Percentiles rank a stretch among this genome's conserved stretches.
Evolutionary conservation across 495 filamentous ascomycete genomes (phyloP).

Genomic region (Annulohypoxylon bovei): DNA sequence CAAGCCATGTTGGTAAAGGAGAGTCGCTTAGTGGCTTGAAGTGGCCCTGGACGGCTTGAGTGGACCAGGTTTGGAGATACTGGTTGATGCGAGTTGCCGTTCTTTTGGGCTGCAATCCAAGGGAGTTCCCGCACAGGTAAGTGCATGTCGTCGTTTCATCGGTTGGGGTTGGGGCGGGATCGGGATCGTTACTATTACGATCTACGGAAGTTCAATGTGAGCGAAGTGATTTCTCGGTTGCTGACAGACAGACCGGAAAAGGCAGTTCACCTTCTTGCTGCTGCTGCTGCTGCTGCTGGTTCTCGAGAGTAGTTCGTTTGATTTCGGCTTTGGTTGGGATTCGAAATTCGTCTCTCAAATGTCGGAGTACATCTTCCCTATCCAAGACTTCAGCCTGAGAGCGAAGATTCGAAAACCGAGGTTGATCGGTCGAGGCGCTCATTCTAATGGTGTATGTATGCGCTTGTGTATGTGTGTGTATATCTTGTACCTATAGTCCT

Average conservation of each 20-base stretch:
- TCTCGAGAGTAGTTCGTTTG: slow-evolving; percentile 68
- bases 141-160: slow-evolving; percentile 60
- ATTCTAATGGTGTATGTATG: slow-evolving; percentile 26
- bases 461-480: background rate
- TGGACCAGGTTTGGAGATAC: slow-evolving; percentile 88
- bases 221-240: slow-evolving; percentile 23
- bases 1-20: slow-evolving; percentile 79
- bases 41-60: slow-evolving; percentile 93
- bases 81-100: slow-evolving; percentile 75
- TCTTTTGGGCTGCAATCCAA: slow-evolving; percentile 85
- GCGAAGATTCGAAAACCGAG: slow-evolving; percentile 62
- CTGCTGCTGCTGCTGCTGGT: slow-evolving; percentile 33
- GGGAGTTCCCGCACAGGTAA: slow-evolving; percentile 97
- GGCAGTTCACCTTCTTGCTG: slow-evolving; percentile 38
- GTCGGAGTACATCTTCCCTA: slow-evolving; percentile 70
- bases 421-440: slow-evolving; percentile 42
- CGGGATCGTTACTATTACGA: slow-evolving; percentile 48
- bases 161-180: slow-evolving; percentile 17
- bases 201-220: slow-evolving; percentile 45
- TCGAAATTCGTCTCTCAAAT: slow-evolving; percentile 79
- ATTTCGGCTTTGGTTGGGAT: slow-evolving; percentile 85
- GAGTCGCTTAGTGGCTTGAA: slow-evolving; percentile 84
- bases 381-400: slow-evolving; percentile 64
- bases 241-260: slow-evolving; percentile 10
- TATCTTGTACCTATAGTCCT: background rate